Conservation (phyloP, 805 yeast species). For the Yarrowia sp. region DNA sequence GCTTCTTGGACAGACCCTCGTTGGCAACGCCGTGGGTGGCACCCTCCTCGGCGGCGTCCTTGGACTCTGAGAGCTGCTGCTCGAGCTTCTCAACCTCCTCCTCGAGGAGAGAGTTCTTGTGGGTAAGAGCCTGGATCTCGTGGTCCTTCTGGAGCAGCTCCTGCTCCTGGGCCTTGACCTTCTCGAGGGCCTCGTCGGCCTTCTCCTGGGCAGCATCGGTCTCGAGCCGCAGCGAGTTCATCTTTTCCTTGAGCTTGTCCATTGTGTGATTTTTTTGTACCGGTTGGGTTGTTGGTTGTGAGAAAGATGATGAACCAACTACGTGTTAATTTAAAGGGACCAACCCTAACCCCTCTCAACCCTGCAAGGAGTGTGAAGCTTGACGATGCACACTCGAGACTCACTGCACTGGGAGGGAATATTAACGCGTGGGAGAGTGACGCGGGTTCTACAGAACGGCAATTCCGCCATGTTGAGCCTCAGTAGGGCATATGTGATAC, state of each 20-base stretch:
- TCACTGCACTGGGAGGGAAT: neutral
- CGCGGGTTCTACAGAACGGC: neutral
- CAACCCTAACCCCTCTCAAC: constrained; percentile 3
- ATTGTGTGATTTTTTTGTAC: constrained; percentile 33
- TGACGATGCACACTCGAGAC: neutral
- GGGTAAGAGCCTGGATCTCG: constrained; percentile 86
- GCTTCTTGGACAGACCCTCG: constrained; percentile 87
- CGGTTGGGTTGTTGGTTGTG: constrained; percentile 10
- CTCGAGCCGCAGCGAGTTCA: constrained; percentile 84
- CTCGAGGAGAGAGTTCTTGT: constrained; percentile 87
- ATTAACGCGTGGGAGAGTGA: neutral
- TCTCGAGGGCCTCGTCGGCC: constrained; percentile 78
- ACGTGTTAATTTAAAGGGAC: constrained; percentile 24
- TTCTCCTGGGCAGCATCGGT: constrained; percentile 97
- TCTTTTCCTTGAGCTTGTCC: constrained; percentile 60
- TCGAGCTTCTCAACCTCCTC: constrained; percentile 73
- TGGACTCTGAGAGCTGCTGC: constrained; percentile 65
- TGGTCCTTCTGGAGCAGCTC: constrained; percentile 89
- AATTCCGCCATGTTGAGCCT: neutral
- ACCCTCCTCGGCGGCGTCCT: constrained; percentile 86
- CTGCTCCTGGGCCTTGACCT: constrained; percentile 88
- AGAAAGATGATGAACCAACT: constrained; percentile 22
- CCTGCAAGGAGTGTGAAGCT: constrained; percentile 14
- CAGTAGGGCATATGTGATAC: neutral
- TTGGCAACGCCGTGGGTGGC: constrained; percentile 82